Evolutionary conservation across 768 basidiomycete species (phyloP).

Genomic region (Gloeopeniophorella convolvens): DNA sequence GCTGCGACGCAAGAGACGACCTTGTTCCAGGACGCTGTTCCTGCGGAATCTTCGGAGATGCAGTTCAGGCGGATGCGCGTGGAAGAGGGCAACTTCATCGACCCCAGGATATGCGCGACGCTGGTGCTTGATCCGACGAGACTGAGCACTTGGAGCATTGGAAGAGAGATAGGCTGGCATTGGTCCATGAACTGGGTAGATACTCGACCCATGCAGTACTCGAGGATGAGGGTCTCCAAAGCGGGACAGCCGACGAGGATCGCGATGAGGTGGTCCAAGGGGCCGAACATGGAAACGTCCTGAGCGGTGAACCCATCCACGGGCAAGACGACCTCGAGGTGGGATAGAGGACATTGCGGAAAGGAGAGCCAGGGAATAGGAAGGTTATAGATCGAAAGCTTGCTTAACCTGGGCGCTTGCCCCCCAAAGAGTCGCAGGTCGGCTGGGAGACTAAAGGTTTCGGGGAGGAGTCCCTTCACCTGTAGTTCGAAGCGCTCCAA

Average conservation of each 20-base stretch:
- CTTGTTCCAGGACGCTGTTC: no score
- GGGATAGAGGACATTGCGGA: conserved; percentile 4
- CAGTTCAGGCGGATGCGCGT: conserved; percentile 2
- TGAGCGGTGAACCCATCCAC: neutral
- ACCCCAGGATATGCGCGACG: neutral
- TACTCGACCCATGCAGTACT: neutral
- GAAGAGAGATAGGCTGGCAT: conserved; percentile 2
- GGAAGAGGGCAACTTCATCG: neutral
- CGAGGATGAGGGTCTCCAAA: conserved; percentile 1
- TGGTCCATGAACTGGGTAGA: neutral
- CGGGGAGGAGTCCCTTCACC: neutral
- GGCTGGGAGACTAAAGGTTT: neutral
- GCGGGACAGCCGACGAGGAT: neutral
- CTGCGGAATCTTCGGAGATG: neutral
- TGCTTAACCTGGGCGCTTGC: conserved; percentile 1
- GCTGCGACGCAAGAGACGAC: no score
- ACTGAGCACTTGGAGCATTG: neutral
- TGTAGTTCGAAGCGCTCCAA: conserved; percentile 8
- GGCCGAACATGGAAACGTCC: neutral
- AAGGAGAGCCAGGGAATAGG: neutral
- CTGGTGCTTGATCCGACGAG: neutral
- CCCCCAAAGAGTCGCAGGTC: neutral
- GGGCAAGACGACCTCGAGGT: neutral
- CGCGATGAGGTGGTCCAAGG: neutral
- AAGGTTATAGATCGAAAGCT: neutral